A percentile compares a stretch with the other conserved stretches of the same genome.
phyloP scores from a whole-genome alignment of 805 yeast species.

The Yamadazyma sp. region DNA sequence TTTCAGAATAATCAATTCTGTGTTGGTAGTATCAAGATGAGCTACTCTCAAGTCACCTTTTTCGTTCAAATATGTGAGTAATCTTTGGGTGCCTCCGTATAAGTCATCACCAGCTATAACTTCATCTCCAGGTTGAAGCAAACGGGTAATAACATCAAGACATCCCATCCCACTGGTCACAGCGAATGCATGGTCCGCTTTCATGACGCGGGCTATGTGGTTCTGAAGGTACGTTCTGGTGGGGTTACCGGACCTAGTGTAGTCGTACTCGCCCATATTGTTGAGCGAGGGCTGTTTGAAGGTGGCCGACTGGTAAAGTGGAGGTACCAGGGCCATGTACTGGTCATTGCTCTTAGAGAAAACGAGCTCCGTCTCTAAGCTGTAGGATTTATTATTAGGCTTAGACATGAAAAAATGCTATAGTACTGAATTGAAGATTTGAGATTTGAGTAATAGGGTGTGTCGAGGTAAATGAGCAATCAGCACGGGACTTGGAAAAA shows the following conservation, averaged over 20 bases:
- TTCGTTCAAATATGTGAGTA: conserved; percentile 67
- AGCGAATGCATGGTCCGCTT: conserved; percentile 73
- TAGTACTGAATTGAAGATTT: background rate
- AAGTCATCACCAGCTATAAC: conserved; percentile 93
- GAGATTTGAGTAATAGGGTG: background rate
- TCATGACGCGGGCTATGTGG: conserved; percentile 76
- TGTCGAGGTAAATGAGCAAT: conserved; percentile 4
- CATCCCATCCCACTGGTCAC: conserved; percentile 94
- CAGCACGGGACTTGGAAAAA: conserved; percentile 8
- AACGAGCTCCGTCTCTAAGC: conserved; percentile 71
- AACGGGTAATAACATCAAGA: conserved; percentile 76
- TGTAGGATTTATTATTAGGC: conserved; percentile 37
- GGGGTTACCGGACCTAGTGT: conserved; percentile 92
- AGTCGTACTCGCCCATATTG: conserved; percentile 71
- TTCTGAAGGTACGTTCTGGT: conserved; percentile 79
- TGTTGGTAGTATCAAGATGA: conserved; percentile 81
- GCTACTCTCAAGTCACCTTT: conserved; percentile 64
- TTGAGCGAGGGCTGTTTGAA: conserved; percentile 75
- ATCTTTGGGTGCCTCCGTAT: conserved; percentile 91
- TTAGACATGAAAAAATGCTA: conserved; percentile 6
- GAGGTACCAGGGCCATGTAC: conserved; percentile 79
- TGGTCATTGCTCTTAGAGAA: conserved; percentile 61
- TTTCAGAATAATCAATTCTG: conserved; percentile 56
- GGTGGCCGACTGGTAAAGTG: conserved; percentile 92
- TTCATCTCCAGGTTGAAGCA: conserved; percentile 80